Base-by-base conservation (phyloP, 1,139 yeast genomes). In the Saccharomycopsis hybrid region DNA sequence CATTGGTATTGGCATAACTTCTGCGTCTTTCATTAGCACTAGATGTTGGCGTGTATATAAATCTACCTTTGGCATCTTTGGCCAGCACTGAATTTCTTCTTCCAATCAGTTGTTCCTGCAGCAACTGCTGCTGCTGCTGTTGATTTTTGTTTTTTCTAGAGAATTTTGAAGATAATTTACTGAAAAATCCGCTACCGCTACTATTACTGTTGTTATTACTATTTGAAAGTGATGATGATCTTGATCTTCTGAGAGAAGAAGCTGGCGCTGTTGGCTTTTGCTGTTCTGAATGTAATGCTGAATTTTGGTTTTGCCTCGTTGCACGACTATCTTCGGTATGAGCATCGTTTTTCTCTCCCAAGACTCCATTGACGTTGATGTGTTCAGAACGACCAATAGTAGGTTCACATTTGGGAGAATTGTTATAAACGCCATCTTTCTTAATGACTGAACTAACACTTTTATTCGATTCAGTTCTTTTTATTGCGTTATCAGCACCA, bases 161-260 rank as follows among this genome's bases (percentile, higher is more conserved):
- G 30, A 53, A 40, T 33, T 45, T 47, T 24, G 47, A 37, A 35
- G 44, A 28, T n/a, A 52, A 44, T 28, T 44, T 48, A 37, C 52
- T 41, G 35, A 51, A 50, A 32, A 52, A 50, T 5, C 53, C 51
- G 11, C 47, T 32, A 9, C 42, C 30, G 38, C 36, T 24, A n/a
- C 28, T 24, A 11, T 35, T 41, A 13, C 32, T 29, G 36, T 25
- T 31, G 31, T 25, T 30, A 29, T 35, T 5, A 40, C n/a, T 28
- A 36, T 43, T 35, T 8, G 48, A 27, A 5, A 48, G 27, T 2
- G 48, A 38, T 33, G 43, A 41, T 3, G 52, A 44, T 31, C 50
- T 39, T 9, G 54, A 45, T 41, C 48, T 38, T 30, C 47, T 36
- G 5, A 44, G 29, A 7, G 42, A 42, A 18, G 7, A 18, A 18